Percentiles rank a stretch among this genome's conserved stretches.
Conservation (phyloP, 306 rosid genomes). For the Mimosa bimucronata region DNA sequence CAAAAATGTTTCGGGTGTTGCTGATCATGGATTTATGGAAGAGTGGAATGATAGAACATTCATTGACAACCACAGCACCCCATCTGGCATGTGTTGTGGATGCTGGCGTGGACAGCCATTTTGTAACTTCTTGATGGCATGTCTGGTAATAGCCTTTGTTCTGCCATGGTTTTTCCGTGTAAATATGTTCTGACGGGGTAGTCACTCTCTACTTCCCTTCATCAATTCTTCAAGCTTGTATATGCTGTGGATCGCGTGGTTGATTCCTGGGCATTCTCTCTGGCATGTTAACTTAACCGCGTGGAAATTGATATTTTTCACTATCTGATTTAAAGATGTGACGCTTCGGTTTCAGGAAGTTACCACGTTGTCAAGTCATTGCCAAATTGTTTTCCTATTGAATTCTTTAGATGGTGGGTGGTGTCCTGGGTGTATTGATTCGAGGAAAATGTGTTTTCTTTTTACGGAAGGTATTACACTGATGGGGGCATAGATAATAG, state of each 20-base stretch:
- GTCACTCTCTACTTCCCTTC: conserved; percentile 34
- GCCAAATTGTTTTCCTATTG: conserved; percentile 25
- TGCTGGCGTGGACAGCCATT: conserved; percentile 94
- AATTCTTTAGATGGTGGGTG: conserved; percentile 32
- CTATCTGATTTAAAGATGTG: conserved; percentile 42
- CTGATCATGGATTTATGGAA: conserved; percentile 65
- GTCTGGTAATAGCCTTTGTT: conserved; percentile 91
- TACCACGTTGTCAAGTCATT: conserved; percentile 29
- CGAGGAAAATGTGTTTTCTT: background rate
- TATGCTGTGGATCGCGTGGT: conserved; percentile 29
- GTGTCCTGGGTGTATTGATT: conserved; percentile 30
- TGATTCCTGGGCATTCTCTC: conserved; percentile 40
- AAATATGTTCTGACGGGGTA: conserved; percentile 70
- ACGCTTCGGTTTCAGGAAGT: conserved; percentile 37
- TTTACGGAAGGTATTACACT: background rate
- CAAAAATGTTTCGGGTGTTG: conserved; percentile 57
- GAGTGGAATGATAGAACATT: conserved; percentile 83
- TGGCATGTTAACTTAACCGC: conserved; percentile 30
- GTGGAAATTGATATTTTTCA: conserved; percentile 22
- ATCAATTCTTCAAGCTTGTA: conserved; percentile 37
- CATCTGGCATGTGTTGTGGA: conserved; percentile 51
- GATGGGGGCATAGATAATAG: conserved; percentile 20
- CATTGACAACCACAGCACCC: conserved; percentile 32
- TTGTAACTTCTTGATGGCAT: conserved; percentile 98
- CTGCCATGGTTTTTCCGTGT: conserved; percentile 96